Conservation (phyloP, 208 protist genomes). For the Acanthamoeba healyi region DNA sequence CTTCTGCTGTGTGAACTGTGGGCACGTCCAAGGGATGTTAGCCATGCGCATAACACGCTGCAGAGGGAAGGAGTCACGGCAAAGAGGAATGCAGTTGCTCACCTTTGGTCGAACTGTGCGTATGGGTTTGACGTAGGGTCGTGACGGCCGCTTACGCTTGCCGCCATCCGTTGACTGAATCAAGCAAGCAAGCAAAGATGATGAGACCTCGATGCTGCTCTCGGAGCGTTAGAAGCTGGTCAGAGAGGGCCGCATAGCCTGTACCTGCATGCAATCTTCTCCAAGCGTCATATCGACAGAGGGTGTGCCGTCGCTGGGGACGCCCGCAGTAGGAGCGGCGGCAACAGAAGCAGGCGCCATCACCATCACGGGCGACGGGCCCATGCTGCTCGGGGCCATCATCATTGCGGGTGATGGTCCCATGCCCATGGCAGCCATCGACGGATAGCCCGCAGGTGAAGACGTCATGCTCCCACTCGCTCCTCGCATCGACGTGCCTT, state of each 20-base stretch:
- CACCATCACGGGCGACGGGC: not conserved
- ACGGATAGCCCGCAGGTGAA: not conserved
- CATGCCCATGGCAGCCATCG: not conserved
- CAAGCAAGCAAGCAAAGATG: too few relatives aligned
- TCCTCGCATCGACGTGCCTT: not conserved
- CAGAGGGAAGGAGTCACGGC: too few relatives aligned
- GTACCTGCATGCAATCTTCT: not conserved
- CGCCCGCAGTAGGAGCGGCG: not conserved
- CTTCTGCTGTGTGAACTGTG: slow-evolving; percentile 32
- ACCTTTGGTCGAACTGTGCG: slow-evolving; percentile 36
- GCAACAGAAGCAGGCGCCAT: not conserved
- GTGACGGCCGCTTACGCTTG: slow-evolving; percentile 17
- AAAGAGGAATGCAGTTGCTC: too few relatives aligned
- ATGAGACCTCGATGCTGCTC: too few relatives aligned
- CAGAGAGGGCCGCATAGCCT: too few relatives aligned
- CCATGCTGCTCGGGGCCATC: not conserved
- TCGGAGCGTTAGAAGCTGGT: not conserved
- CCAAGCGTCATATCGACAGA: too few relatives aligned
- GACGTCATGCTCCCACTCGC: not conserved
- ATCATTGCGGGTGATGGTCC: not conserved
- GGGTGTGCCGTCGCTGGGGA: not conserved
- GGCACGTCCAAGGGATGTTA: not conserved
- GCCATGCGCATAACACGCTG: too few relatives aligned
- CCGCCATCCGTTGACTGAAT: not conserved
- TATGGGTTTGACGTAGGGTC: slow-evolving; percentile 33